Conservation (phyloP, 2,329 filamentous ascomycete species). For the Cercospora sojina region DNA sequence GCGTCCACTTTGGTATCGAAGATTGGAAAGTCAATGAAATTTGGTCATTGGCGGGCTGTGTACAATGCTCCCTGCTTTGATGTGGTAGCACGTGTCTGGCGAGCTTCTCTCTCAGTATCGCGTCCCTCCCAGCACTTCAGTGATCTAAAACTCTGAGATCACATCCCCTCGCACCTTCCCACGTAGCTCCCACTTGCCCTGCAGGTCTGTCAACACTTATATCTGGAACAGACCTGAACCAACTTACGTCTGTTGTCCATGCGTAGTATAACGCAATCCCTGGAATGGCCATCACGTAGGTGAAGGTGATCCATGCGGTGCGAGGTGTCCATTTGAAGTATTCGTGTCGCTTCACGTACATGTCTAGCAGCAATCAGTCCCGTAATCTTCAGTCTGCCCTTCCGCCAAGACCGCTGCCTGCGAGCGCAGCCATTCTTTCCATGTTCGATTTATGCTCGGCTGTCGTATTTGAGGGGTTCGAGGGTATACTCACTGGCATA, state of each 20-base stretch:
- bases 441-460: no score
- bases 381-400: conserved; percentile 3
- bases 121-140: not conserved
- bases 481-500: conserved; percentile 51
- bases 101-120: not conserved
- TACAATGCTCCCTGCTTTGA: not conserved
- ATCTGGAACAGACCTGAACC: not conserved
- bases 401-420: not conserved
- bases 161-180: conserved; percentile 86
- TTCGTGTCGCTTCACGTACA: conserved; percentile 81
- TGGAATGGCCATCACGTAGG: conserved; percentile 74
- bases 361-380: conserved; percentile 56
- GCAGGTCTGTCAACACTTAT: conserved; percentile 20
- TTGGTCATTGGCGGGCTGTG: conserved; percentile 7
- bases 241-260: conserved; percentile 81
- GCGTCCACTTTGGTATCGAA: not conserved
- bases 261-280: conserved; percentile 67
- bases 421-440: not conserved
- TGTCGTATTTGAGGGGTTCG: not conserved
- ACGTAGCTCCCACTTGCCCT: conserved; percentile 85
- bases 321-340: conserved; percentile 92
- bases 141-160: conserved; percentile 69
- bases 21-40: not conserved
- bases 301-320: conserved; percentile 75
- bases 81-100: not conserved